phyloP scores from a whole-genome alignment of 2,329 filamentous ascomycete species.

The Epichloe sp. region DNA sequence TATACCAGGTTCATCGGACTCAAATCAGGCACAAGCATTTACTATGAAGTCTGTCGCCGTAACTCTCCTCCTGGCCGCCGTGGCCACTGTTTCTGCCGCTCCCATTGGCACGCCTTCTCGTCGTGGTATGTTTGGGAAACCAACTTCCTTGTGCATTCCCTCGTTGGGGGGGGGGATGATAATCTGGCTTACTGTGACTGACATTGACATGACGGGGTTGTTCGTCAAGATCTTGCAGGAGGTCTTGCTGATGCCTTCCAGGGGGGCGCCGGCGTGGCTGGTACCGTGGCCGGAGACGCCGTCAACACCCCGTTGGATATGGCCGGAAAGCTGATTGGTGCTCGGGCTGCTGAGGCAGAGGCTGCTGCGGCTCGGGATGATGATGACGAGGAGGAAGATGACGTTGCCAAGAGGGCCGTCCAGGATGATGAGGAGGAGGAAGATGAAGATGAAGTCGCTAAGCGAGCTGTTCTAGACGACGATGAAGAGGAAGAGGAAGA shows the following conservation, averaged over 20 bases:
- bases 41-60: constrained; percentile 2
- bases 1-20: no score
- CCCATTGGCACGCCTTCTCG: background rate
- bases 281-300: background rate
- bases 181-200: no score
- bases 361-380: background rate
- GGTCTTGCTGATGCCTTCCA: background rate
- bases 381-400: background rate
- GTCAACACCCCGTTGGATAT: background rate
- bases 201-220: no score
- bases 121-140: background rate
- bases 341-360: background rate
- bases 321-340: background rate
- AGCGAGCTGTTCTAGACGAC: background rate
- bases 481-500: background rate
- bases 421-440: background rate
- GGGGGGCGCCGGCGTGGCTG: background rate
- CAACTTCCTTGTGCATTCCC: no score
- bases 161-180: no score
- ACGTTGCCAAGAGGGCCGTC: no score
- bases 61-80: background rate
- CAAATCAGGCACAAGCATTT: no score
- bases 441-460: background rate
- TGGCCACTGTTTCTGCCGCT: constrained; percentile 1
- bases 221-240: background rate